Conservation (phyloP, 495 filamentous ascomycete genomes). For the Halenospora varia region DNA sequence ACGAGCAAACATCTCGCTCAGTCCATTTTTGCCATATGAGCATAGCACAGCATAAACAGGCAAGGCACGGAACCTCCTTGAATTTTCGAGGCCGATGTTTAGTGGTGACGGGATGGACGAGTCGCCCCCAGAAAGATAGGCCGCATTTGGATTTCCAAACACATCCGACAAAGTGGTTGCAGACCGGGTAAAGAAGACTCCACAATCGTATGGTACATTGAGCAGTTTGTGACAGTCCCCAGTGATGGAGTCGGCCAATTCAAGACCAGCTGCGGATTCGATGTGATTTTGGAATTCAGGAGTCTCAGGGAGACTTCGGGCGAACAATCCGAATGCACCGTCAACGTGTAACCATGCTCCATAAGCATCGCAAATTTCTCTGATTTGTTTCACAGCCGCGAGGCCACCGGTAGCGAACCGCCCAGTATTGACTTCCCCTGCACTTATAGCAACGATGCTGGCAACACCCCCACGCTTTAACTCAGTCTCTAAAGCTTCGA, state of each 20-base stretch:
- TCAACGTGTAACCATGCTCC: slow-evolving; percentile 89
- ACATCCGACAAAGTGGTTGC: slow-evolving; percentile 52
- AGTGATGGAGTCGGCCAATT: slow-evolving; percentile 81
- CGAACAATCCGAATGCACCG: slow-evolving; percentile 86
- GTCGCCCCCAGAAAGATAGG: slow-evolving; percentile 59
- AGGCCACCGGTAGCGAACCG: slow-evolving; percentile 63
- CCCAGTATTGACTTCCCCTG: slow-evolving; percentile 90
- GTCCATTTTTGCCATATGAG: slow-evolving; percentile 70
- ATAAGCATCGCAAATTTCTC: slow-evolving; percentile 67
- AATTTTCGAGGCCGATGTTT: slow-evolving; percentile 89
- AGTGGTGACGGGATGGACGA: slow-evolving; percentile 69
- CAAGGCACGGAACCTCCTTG: slow-evolving; percentile 81
- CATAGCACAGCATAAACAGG: slow-evolving; percentile 80
- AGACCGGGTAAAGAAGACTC: slow-evolving; percentile 77
- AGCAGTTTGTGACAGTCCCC: slow-evolving; percentile 87
- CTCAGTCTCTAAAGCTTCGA: slow-evolving; percentile 50
- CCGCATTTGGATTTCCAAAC: slow-evolving; percentile 82
- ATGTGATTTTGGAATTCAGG: slow-evolving; percentile 56
- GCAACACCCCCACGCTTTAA: slow-evolving; percentile 53
- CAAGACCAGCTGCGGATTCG: slow-evolving; percentile 58
- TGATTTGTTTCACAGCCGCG: slow-evolving; percentile 57
- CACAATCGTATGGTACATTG: slow-evolving; percentile 95
- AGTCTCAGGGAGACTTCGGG: slow-evolving; percentile 55
- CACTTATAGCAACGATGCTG: slow-evolving; percentile 73
- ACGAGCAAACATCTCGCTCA: slow-evolving; percentile 63